Evolutionary conservation across 495 filamentous ascomycete genomes (phyloP).

Genomic region (Penicillium goetzii): DNA sequence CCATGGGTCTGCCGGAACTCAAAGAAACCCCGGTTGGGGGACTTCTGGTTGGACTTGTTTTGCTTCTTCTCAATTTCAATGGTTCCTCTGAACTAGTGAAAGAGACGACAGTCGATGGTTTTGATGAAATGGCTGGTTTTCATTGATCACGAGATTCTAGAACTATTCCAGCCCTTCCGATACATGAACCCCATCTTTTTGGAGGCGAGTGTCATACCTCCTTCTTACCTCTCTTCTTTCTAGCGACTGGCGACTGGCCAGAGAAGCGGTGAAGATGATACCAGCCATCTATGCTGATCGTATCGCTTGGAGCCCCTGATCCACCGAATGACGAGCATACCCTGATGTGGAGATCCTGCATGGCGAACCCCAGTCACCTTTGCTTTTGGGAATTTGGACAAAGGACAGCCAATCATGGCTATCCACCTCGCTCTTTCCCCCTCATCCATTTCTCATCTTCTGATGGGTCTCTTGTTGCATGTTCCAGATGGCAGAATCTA

Average conservation of each 20-base stretch:
- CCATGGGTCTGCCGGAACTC: conserved; percentile 7
- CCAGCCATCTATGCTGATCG: conserved; percentile 30
- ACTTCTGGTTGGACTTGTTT: neutral
- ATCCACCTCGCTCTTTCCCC: conserved; percentile 20
- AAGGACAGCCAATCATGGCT: conserved; percentile 22
- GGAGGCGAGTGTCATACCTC: neutral
- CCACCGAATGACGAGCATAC: conserved; percentile 39
- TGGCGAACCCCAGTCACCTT: conserved; percentile 21
- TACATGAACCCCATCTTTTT: too few species aligned
- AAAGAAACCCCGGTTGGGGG: neutral
- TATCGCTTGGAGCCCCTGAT: conserved; percentile 34
- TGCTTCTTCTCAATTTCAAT: neutral
- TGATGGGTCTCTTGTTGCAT: neutral
- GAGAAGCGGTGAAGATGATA: conserved; percentile 38
- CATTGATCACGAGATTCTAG: neutral
- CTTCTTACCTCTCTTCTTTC: neutral
- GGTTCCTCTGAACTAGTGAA: neutral
- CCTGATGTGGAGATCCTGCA: conserved; percentile 32
- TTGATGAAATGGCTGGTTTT: neutral
- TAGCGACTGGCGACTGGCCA: conserved; percentile 11
- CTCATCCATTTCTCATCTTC: neutral
- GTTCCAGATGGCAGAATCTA: conserved; percentile 1
- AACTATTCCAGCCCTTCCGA: neutral
- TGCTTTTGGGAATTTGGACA: conserved; percentile 3
- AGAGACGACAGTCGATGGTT: neutral